phyloP scores from a whole-genome alignment of 768 basidiomycete genomes.

The Hypholoma sublateritium region DNA sequence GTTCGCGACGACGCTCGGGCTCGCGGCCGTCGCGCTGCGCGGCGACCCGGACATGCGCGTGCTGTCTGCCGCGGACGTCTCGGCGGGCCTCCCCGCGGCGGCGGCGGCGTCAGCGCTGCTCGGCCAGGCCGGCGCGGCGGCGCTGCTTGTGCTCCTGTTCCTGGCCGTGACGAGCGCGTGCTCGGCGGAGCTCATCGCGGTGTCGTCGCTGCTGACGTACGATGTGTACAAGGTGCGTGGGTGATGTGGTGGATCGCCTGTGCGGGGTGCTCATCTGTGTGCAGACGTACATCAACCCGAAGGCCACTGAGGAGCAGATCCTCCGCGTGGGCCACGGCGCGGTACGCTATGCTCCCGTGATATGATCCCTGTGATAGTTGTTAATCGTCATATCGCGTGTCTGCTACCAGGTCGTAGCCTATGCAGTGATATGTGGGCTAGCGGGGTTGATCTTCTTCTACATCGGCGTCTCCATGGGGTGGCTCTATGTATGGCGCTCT shows the following conservation, averaged over 20 bases:
- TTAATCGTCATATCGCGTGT: too few relatives aligned
- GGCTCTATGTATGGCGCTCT: conserved; percentile 73
- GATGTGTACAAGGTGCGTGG: conserved; percentile 73
- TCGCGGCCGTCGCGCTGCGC: conserved; percentile 81
- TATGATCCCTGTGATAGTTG: too few relatives aligned
- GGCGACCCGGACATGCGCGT: conserved; percentile 54
- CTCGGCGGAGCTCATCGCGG: conserved; percentile 89
- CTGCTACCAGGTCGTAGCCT: conserved; percentile 53
- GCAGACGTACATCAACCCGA: conserved; percentile 71
- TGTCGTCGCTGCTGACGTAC: conserved; percentile 80
- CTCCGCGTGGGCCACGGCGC: conserved; percentile 67
- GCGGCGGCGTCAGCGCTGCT: conserved; percentile 82
- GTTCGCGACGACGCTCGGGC: conserved; percentile 84
- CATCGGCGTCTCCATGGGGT: conserved; percentile 91
- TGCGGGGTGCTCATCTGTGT: not conserved
- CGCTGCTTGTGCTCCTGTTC: conserved; percentile 80
- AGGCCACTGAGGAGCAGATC: conserved; percentile 74
- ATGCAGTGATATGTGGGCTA: conserved; percentile 79
- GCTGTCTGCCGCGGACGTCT: conserved; percentile 61
- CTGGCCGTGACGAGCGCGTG: conserved; percentile 78
- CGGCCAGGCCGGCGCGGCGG: conserved; percentile 76
- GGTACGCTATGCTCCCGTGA: conserved; percentile 32
- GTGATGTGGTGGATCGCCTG: not conserved
- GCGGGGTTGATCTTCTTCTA: conserved; percentile 85
- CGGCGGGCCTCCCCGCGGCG: conserved; percentile 85